Evolutionary conservation across 768 basidiomycete genomes (phyloP), one percentile per base, ranked within the genome.

Genomic region (Trametes punicea): DNA sequence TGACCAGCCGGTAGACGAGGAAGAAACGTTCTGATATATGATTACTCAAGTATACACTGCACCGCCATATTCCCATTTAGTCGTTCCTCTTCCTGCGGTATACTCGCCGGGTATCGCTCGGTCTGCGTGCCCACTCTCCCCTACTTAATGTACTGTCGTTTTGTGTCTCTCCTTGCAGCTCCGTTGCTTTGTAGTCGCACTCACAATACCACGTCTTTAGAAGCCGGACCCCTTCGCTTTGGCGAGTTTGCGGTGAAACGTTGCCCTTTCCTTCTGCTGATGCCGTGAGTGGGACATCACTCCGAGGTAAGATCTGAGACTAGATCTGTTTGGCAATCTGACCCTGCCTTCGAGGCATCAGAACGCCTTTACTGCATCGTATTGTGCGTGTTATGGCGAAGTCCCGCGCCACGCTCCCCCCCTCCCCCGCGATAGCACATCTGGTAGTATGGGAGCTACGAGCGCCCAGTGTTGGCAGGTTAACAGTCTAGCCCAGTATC

Each of bases 1-100:
- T 2, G 90, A 92, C 7, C 71, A 64, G 29, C 77, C 72, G 0
- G 78, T 77, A 21, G 90, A 90, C 50, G 90, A 93, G 70, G 90
- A 93, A 72, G 89, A 92, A 74, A 90, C 88, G 39, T 87, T 87
- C 69, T 87, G 40, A 58, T 11, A 30, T 39, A 54, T 18, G 34
- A 34, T 23, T 38, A 54, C 11, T 39, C 42, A 55, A 60, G 53
- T 55, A 60, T 51, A 60, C 48, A 34, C 44, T 15, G 33, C 27
- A n/a, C 25, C 38, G 30, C 20, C 45, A 41, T 60, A 60, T 60
- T 46, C 42, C 48, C 58, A 60, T 55, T 51, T 60, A 60, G 58
- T 60, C 42, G 20, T 34, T 51, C 27, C 36, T 23, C 29, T 51
- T 29, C 40, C 30, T 44, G 45, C 40, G 33, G 46, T 52, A 39